Base-by-base conservation (phyloP, 208 protist genomes). In the Borovskyia barvae region DNA sequence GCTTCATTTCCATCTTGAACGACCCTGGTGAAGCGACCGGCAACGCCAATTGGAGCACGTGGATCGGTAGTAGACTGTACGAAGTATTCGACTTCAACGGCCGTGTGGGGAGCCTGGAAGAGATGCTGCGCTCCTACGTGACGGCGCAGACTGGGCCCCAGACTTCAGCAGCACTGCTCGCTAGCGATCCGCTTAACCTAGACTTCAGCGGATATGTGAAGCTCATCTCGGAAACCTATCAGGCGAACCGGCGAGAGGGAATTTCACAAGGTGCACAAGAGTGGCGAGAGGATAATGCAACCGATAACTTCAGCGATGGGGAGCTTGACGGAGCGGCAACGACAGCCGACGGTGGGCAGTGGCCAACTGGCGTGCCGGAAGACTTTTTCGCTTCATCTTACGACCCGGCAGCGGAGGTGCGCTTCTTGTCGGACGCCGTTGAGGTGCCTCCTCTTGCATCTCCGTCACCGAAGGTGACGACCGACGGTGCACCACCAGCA, bases 1-100 rank as follows among this genome's bases (percentile, higher is more conserved):
- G 86, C 48, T 92, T 94, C 61, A 84, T 87, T 30, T 94, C 88
- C n/a, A 92, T 97, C 52, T 47, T 95, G 29, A 95, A 91, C 50
- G 77, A 95, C 67, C 91, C 91, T 17, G 65, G 48, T 9, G 59
- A 78, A 46, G 26, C 55, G 47, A 74, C 59, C 3, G 47, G 36
- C 2, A 74, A 52, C 30, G 68, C 59, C 11, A 74, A 77, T 51
- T 87, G 80, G 82, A 65, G 73, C 20, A 65, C 64, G 6, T 92
- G 88, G 89, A 40, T 95, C 2, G 80, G 85, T 28, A 66, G 77
- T 5, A 77, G 81, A 50, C 53, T 93, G 1, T 85, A 77, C 43
- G 75, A 78, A 42, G 83, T 75, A 7, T 80, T 88, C 12, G 85
- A 95, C 65, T 80, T 83, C 63, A 75, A 63, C 47, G 66, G 55